Evolutionary conservation across 352 stramenopile genomes (phyloP), one percentile per base, ranked within the genome.

Genomic region (Thalassiosira ordinaria): DNA sequence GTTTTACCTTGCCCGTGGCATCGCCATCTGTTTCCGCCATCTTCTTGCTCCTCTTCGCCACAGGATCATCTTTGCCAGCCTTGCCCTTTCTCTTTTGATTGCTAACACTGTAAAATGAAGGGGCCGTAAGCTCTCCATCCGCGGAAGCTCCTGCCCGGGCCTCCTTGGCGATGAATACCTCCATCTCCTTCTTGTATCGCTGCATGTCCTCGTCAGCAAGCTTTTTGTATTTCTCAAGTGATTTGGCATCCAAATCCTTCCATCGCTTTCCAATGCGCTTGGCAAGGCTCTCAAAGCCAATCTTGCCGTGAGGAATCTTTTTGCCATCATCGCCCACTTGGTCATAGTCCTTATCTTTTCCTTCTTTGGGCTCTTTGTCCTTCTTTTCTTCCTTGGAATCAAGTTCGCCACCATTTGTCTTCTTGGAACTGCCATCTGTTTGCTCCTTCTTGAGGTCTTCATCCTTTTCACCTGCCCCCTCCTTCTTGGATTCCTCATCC

Each of bases 111-210:
- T 62, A 44, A 62, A 62, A 62, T 7, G 35, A 29, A 13, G 53
- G 29, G 44, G 53, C 8, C 16, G 26, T 14, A 2, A 26, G 7
- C 22, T 33, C n/a, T 13, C 26, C 39, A 37, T 72, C 62, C 7
- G 41, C 44, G 4, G 26, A 22, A 1, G 29, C 3, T 16, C 62
- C 62, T 7, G 33, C 62, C 26, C 26, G 4, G 24, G 62, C 69
- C 27, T 83, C 55, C 55, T 85, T 91, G n/a, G 66, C 71, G n/a
- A 88, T 60, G 31, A 85, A 91, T 7, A 77, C 69, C 69, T 85
- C 65, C 86, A 92, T 92, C 66, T 91, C 82, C n/a, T 73, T 46
- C 51, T 87, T 87, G 63, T 92, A 92, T 16, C 87, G 74, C 6
- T 77, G 74, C 77, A 84, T 85, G 62, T 92, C 87, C 29, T 74